Percentiles rank a stretch among this genome's conserved stretches.
Evolutionary conservation across 2,329 filamentous ascomycete species (phyloP).

Genomic region (Arachnomyces sp.): DNA sequence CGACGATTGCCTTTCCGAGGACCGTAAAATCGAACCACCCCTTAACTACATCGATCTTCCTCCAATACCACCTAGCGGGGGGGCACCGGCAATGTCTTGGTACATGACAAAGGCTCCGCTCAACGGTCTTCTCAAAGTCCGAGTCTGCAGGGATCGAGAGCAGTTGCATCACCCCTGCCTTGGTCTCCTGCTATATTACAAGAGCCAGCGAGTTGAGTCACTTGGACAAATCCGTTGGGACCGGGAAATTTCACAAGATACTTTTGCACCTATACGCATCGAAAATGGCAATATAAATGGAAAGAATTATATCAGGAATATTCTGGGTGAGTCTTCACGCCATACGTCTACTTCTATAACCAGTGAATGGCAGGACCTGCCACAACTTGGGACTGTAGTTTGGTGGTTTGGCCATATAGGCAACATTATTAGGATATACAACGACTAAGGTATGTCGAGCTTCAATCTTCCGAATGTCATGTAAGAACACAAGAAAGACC

Average conservation of each 20-base stretch:
- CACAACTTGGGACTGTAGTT: slow-evolving; percentile 6
- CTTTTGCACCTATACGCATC: slow-evolving; percentile 4
- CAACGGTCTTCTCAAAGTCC: slow-evolving; percentile 8
- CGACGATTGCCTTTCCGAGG: background rate
- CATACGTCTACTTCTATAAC: background rate
- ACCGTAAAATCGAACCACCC: background rate
- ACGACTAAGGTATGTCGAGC: too few relatives aligned
- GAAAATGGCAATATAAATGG: slow-evolving; percentile 3
- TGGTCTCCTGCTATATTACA: slow-evolving; percentile 11
- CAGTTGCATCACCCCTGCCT: slow-evolving; percentile 8
- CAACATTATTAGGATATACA: slow-evolving; percentile 8
- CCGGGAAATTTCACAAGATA: slow-evolving; percentile 6
- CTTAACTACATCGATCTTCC: slow-evolving; percentile 4
- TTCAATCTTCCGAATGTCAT: too few relatives aligned
- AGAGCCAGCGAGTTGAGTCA: slow-evolving; percentile 9
- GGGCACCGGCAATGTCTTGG: slow-evolving; percentile 3
- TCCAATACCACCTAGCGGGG: background rate
- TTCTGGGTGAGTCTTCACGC: background rate
- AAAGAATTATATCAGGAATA: slow-evolving; percentile 6
- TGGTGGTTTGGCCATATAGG: slow-evolving; percentile 11
- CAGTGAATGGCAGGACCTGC: slow-evolving; percentile 6
- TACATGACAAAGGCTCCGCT: slow-evolving; percentile 12
- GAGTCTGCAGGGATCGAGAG: slow-evolving; percentile 9
- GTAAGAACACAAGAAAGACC: too few relatives aligned
- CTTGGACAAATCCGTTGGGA: slow-evolving; percentile 13